Base-by-base conservation (phyloP, 75 land plant species). In the Azolla pinnata region DNA sequence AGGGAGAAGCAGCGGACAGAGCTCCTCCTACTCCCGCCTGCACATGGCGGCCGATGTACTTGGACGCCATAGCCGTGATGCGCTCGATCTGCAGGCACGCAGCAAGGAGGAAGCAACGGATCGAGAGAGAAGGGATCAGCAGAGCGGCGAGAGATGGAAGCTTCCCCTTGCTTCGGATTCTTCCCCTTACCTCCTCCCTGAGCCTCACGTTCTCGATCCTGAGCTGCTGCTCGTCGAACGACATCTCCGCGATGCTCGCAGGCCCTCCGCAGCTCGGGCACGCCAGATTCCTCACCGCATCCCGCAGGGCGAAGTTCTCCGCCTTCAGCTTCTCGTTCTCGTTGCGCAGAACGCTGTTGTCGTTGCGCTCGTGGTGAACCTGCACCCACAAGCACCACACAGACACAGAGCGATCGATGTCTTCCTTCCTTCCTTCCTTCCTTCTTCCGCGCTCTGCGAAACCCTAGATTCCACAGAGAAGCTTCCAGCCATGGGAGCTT, bases 221-320 rank as follows among this genome's bases (percentile, higher is more conserved):
- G 5, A 68, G 34, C 54, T 68, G 70, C 64, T 68, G 70, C 33
- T 68, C 70, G 9, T 59, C 64, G 21, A 61, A 50, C 5, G 70
- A 68, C 53, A 68, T 52, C 28, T 68, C 70, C 10, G 67, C 64
- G n/a, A 59, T 19, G 7, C 54, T 61, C 1, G 59, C 62, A 2
- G 64, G 70, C 2, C 64, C 70, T 20, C 66, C 70, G 50, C 70
- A 68, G 40, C 18, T 68, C 5, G 70, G 70, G 31, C 70, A 68
- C 16, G 53, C 19, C 18, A 57, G 34, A 42, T 29, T 60, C 34
- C 59, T 61, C 26, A 68, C 30, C 14, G 70, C 64, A 0, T 61
- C 70, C 21, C 56, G 29, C 20, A 50, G 29, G 26, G 35, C 44
- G n/a, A 68, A 63, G 56, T 60, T 61, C 40, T 68, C 70, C 23